Evolutionary conservation across 2,329 filamentous ascomycete species (phyloP), one percentile per base, ranked within the genome.

Genomic region (Curvularia eragrostidis): DNA sequence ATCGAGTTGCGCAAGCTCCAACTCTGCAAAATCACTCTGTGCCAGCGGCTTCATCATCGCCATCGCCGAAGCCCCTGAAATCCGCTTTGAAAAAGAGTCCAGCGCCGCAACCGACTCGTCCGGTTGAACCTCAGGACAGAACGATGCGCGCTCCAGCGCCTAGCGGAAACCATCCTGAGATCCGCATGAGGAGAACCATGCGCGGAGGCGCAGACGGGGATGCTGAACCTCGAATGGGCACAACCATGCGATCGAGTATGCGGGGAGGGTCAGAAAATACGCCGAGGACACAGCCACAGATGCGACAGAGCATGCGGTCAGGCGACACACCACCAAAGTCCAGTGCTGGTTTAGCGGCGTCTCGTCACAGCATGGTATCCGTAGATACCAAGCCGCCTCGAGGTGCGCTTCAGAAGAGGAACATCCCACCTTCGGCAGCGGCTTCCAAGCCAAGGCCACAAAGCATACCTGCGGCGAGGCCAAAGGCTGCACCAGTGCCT

Each of bases 231-330:
- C 59, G 59, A 36, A 63, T 62, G 49, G 61, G 59, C 32, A 28
- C 64, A 3, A 62, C 58, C 15, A 75, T 80, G 70, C 73, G 77
- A 15, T 68, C 72, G 8, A 76, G 73, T 13, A 78, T 80, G 77
- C 70, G 78, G n/a, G 61, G 61, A 21, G 28, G 52, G n/a, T 15
- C 53, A 19, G 36, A 52, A n/a, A 52, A 24, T 26, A 10, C 56
- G 9, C 21, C 61, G 3, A 55, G 58, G 21, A 28, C 56, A 49
- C 63, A 66, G n/a, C 58, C 68, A 9, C 65, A 67, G 7, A 77
- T 87, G 54, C 81, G 80, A 38, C 81, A 79, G 58, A 83, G 83
- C 2, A 77, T 85, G 75, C 80, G 83, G 24, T 72, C 61, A 30
- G 62, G 64, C 51, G 68, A 72, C 18, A 59, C 68, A 43, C 69